Base-by-base conservation (phyloP, 176 grass and related monocot species). In the Poa pratensis region DNA sequence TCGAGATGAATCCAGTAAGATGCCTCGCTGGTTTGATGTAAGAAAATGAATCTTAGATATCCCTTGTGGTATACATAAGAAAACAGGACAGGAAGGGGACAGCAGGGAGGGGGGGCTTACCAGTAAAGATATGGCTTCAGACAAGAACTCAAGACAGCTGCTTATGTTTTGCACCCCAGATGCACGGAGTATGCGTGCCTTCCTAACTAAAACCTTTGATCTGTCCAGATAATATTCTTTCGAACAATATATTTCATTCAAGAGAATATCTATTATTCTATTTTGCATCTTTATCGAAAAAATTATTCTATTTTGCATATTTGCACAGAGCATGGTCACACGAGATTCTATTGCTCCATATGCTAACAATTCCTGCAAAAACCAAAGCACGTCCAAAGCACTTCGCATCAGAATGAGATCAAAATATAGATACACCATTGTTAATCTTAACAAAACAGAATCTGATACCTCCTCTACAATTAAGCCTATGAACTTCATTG, bases 101-200 rank as follows among this genome's bases (percentile, higher is more conserved):
- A 15, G 0, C 62, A 32, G 13, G 27, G 62, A 30, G 57, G 62
- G 62, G 63, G 17, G 11, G 42, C 95, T 91, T 75, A 97, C 95
- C 76, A 97, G 85, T 84, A 97, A 86, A 76, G 81, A 91, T 88
- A 94, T 92, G 17, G 95, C 95, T 69, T 94, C 95, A 88, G 78
- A 87, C 40, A 94, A 89, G 69, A 70, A 91, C 27, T 91, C 75
- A 46, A 94, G 82, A 89, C 87, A 94, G 32, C 23, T 64, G 62
- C 16, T 81, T 80, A 94, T 84, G 46, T 77, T 78, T 58, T 88
- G 70, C 64, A 85, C 30, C 84, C 95, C 90, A 82, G 42, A 75
- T 81, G 79, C 84, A 78, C 90, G 87, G 83, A 91, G 75, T 69
- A 22, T 32, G 16, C 79, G 64, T 54, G 92, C 90, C 81, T 94